Conservation (phyloP, 352 stramenopile genomes). For the Saprolegnia parasitica region DNA sequence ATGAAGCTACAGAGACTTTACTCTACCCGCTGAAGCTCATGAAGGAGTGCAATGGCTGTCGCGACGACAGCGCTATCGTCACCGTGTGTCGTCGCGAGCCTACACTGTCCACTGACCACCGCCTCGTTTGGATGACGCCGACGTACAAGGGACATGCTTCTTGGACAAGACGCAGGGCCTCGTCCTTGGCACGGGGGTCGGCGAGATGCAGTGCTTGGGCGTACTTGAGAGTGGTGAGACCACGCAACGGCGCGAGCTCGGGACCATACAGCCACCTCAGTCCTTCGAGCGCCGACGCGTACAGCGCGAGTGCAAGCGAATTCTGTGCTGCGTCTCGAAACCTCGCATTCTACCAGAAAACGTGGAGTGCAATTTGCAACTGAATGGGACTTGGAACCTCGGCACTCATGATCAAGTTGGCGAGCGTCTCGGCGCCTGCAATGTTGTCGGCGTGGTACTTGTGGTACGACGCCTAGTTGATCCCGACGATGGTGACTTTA, state of each 20-base stretch:
- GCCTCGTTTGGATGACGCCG: too few species aligned
- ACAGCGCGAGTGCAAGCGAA: neutral
- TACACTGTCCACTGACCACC: too few species aligned
- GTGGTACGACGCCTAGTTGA: neutral
- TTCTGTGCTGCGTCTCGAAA: neutral
- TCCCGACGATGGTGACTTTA: neutral
- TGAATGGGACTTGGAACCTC: too few species aligned
- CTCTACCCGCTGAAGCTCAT: neutral
- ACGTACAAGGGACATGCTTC: slow-evolving; percentile 21
- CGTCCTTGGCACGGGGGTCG: neutral
- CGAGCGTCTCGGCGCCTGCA: neutral
- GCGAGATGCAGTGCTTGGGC: neutral
- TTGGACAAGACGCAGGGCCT: neutral
- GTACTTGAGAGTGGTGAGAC: slow-evolving; percentile 7
- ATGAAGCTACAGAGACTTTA: too few species aligned
- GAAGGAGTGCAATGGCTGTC: neutral
- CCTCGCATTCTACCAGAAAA: neutral
- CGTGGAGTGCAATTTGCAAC: too few species aligned
- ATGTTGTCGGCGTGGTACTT: neutral
- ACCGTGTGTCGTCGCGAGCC: slow-evolving; percentile 9
- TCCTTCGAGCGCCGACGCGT: neutral
- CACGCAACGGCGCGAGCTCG: neutral
- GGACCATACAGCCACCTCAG: neutral
- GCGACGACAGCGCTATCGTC: neutral
- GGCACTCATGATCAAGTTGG: slow-evolving; percentile 21